A percentile compares a stretch with the other conserved stretches of the same genome.
Evolutionary conservation across 441 rosid species (phyloP).

Genomic region (Pelargonium citronellum): DNA sequence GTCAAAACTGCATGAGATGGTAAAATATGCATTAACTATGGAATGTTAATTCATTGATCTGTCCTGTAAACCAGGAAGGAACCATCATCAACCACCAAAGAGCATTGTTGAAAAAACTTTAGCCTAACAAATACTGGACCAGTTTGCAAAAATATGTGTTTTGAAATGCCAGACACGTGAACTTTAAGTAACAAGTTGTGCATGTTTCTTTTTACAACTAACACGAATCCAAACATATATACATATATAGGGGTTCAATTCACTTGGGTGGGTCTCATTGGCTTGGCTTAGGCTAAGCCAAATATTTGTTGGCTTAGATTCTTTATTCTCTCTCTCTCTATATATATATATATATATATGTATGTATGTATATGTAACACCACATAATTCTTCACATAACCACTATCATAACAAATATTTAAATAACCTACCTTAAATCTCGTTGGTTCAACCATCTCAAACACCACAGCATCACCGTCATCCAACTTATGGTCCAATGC

Average conservation of each 20-base stretch:
- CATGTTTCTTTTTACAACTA: too few relatives aligned
- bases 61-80: not conserved
- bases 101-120: not conserved
- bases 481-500: conserved; percentile 49
- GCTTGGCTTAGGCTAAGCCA: too few relatives aligned
- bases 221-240: too few relatives aligned
- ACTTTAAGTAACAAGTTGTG: not conserved
- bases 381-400: not conserved
- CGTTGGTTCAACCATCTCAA: conserved; percentile 39
- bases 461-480: conserved; percentile 57
- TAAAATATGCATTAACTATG: too few relatives aligned
- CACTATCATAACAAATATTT: not conserved
- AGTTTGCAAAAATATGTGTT: not conserved
- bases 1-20: too few relatives aligned
- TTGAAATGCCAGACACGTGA: not conserved
- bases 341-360: too few relatives aligned
- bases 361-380: too few relatives aligned
- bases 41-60: not conserved
- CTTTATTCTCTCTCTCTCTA: too few relatives aligned
- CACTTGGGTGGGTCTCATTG: too few relatives aligned
- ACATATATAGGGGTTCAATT: too few relatives aligned
- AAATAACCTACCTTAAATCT: conserved; percentile 43
- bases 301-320: too few relatives aligned
- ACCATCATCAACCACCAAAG: not conserved
- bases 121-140: not conserved